A percentile compares a stretch with the other conserved stretches of the same genome.
phyloP scores from a whole-genome alignment of 345 rosid genomes.

The Gynandropsis gynandra region DNA sequence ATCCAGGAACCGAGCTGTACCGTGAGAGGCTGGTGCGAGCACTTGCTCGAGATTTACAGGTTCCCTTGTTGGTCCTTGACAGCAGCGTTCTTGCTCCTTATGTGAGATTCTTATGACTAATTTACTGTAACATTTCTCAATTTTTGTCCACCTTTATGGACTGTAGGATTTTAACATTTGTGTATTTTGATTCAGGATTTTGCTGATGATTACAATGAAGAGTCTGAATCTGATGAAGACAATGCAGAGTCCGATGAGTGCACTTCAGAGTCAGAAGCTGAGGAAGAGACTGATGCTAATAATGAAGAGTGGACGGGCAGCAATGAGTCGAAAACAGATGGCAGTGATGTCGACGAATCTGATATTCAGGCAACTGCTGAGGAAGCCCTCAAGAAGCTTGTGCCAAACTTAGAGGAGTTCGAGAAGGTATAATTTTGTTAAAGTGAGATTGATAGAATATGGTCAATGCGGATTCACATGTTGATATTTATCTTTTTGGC shows the following conservation, averaged over 20 bases:
- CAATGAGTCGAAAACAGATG: conserved; percentile 57
- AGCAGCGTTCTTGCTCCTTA: conserved; percentile 89
- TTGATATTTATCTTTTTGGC: background rate
- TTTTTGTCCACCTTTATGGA: conserved; percentile 7
- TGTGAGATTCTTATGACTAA: conserved; percentile 49
- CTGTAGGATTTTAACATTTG: conserved; percentile 10
- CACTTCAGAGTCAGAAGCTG: conserved; percentile 76
- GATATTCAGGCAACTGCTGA: conserved; percentile 62
- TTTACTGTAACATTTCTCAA: conserved; percentile 4
- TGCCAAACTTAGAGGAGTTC: conserved; percentile 69
- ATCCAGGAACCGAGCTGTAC: conserved; percentile 85
- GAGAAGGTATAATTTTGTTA: conserved; percentile 46
- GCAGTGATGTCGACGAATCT: conserved; percentile 63
- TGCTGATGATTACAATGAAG: conserved; percentile 60
- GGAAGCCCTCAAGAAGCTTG: conserved; percentile 71
- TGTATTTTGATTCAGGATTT: conserved; percentile 51
- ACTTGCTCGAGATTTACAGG: conserved; percentile 77
- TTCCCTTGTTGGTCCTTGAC: conserved; percentile 81
- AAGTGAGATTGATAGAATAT: conserved; percentile 4
- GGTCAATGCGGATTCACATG: conserved; percentile 6
- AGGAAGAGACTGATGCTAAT: conserved; percentile 63
- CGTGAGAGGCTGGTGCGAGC: conserved; percentile 88
- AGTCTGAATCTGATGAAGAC: conserved; percentile 64
- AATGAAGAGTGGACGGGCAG: conserved; percentile 69
- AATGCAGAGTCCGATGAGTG: conserved; percentile 52